Evolutionary conservation across 768 basidiomycete genomes (phyloP), one percentile per base, ranked within the genome.

Genomic region (Tephrocybe rancida): DNA sequence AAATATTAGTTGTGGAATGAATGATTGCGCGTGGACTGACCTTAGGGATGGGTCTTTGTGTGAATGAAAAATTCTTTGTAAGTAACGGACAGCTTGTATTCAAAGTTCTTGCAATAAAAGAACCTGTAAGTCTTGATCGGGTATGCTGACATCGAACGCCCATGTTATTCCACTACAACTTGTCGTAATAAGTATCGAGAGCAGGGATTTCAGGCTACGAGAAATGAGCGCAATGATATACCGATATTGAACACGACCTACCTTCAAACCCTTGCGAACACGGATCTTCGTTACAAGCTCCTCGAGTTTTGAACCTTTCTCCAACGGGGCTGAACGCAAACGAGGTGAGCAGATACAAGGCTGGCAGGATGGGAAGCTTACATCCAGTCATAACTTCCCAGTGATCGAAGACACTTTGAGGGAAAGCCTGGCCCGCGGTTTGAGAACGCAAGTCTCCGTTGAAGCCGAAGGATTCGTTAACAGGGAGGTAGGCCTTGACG

Each of bases 381-480:
- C 88, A 81, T 70, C 92, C 92, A 62, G 72, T 74, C 89, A 94
- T 91, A 58, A 87, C 56, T 64, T 93, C 89, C 91, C 92, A 95
- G 72, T 95, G 93, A 67, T 96, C 95, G 67, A 96, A 90, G 67
- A 96, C 95, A 67, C 78, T 70, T 73, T 98, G 97, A 45, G 97
- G 95, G 93, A 98, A 98, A 60, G 97, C 97, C 79, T 99, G 97
- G 44, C 97, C 97, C 67, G 84, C 85, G 42, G 97, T 98, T 44
- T 89, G 87, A 67, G 86, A 85, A 63, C 97, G 91, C 52, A 99
- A 86, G 63, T 92, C 95, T 64, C 90, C 93, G 72, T 95, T 98
- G 88, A 98, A 98, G 61, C 96, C 95, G 77, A 98, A 97, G 5
- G 92, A 94, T 72, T 94, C 92, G 70, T 78, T 77, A 72, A 94